A percentile compares a stretch with the other conserved stretches of the same genome.
phyloP scores from a whole-genome alignment of 176 grass and related monocot genomes.

The Hsuehochloa calcarea region DNA sequence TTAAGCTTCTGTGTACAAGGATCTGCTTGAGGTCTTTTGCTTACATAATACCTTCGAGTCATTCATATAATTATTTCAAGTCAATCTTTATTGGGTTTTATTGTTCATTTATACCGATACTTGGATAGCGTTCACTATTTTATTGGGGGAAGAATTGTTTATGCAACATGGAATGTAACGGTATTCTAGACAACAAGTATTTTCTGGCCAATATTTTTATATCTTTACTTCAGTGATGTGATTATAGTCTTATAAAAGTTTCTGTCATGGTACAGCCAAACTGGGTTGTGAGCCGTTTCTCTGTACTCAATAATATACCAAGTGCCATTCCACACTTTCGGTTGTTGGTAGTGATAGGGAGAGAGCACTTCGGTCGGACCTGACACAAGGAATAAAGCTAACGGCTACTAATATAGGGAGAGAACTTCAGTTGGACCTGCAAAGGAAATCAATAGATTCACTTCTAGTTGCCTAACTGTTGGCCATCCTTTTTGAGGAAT shows the following conservation, averaged over 20 bases:
- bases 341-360: neutral
- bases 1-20: neutral
- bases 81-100: neutral
- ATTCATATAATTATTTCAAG: neutral
- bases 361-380: neutral
- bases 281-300: neutral
- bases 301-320: neutral
- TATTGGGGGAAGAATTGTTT: neutral
- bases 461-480: neutral
- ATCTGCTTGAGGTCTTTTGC: conserved; percentile 7
- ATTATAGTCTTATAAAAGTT: neutral
- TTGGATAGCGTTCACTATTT: neutral
- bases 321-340: neutral
- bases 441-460: neutral
- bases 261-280: neutral
- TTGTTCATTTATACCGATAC: neutral
- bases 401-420: neutral
- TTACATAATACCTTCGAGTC: neutral
- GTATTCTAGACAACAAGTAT: neutral
- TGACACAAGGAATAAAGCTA: neutral
- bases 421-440: neutral
- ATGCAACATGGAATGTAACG: neutral
- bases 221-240: neutral
- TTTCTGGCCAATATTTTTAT: neutral
- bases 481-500: neutral